Base-by-base conservation (phyloP, 306 rosid species). In the Citrullus mucosospermus region DNA sequence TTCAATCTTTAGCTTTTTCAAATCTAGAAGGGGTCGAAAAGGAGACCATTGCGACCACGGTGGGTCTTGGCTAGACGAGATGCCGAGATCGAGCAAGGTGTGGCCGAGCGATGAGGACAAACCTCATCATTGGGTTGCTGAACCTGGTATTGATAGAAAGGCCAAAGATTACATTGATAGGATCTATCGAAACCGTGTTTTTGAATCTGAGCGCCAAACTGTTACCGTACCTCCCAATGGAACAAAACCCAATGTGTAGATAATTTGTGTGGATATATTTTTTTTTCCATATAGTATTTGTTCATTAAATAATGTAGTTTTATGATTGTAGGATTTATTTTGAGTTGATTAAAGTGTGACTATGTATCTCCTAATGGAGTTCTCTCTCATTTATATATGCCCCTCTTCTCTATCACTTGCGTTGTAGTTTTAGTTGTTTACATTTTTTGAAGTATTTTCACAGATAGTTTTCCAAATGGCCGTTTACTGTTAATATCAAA, bases 81-180 rank as follows among this genome's bases (percentile, higher is more conserved):
- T 85, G 25, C 4, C 70, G 65, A 88, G 80, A 61, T 43, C 75
- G 2, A 56, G 81, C 14, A 89, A 78, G 86, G 87, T 90, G 20
- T 91, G 92, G 92, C 96, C 93, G 8, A 93, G 96, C 55, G 91
- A 91, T 17, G 91, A 81, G 51, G 97, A 93, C 84, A 89, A 75
- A 85, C 88, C 82, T 7, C 79, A 83, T 0, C 87, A 86, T 81
- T 87, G 90, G 4, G 89, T 90, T 0, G 97, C 91, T 22, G 96
- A 89, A 74, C 98, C 89, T 70, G 88, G 69, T 22, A 88, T 93
- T 58, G 90, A 93, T 71, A 80, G 63, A 78, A 91, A 84, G 72
- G 93, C 98, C 17, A 81, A 84, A 1, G 89, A 62, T 77, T 90
- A 32, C 81, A 90, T 93, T 70, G 66, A 86, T 79, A 43, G 48